Conservation (phyloP, 2,329 filamentous ascomycete species). For the Beauveria sp. region DNA sequence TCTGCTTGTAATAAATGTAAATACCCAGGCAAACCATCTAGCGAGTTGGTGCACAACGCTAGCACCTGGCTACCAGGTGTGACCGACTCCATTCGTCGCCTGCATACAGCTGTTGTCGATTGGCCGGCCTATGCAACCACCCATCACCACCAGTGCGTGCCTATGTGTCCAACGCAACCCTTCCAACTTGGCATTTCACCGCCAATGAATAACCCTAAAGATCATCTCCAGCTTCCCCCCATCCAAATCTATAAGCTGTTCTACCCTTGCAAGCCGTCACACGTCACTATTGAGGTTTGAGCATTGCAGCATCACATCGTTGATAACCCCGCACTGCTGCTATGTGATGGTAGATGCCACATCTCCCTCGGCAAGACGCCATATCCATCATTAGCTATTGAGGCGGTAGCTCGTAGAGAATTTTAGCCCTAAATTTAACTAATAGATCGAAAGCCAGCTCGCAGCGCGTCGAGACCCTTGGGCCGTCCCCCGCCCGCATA, state of each 20-base stretch:
- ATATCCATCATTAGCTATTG: not conserved
- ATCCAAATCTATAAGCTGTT: not conserved
- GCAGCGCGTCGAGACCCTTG: not conserved
- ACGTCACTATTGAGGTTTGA: not conserved
- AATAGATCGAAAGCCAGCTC: not conserved
- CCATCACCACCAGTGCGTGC: no score
- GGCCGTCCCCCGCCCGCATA: not conserved
- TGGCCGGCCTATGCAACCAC: no score
- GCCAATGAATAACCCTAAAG: no score
- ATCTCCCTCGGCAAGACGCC: not conserved
- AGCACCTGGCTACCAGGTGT: no score
- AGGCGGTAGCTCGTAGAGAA: not conserved
- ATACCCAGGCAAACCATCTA: no score
- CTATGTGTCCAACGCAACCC: no score
- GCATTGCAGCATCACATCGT: conserved; percentile 6
- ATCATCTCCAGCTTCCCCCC: not conserved
- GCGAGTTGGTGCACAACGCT: no score
- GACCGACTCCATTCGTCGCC: no score
- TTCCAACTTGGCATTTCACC: no score
- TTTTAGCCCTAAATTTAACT: not conserved
- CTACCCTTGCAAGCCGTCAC: not conserved
- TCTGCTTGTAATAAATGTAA: no score
- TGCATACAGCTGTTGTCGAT: no score
- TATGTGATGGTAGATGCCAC: not conserved
- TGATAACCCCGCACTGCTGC: not conserved